Base-by-base conservation (phyloP, 805 yeast species). In the Candida patagonica region DNA sequence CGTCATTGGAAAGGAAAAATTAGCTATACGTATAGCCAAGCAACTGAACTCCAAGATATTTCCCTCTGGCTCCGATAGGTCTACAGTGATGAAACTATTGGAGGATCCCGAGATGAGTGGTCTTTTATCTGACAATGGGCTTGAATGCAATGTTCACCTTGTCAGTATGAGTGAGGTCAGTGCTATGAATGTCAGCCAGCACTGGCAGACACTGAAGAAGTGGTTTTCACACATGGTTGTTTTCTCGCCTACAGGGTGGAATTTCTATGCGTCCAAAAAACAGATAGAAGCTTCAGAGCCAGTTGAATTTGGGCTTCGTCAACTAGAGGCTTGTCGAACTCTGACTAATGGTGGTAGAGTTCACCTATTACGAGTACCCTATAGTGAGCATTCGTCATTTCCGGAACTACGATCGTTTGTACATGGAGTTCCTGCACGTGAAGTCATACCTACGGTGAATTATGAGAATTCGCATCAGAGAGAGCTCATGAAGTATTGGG, bases 331-430 rank as follows among this genome's bases (percentile, higher is more conserved):
- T 19, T 38, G 42, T 15, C 43, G 54, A 55, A 60, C 44, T 43
- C 49, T 27, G 35, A 57, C 41, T 20, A 22, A 20, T 22, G 37
- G 19, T 40, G 65, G 48, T 49, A 57, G 30, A 30, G 57, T 65
- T 37, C 70, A 76, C 35, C 64, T 76, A 1, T 78, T 79, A 49
- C 59, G 71, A 8, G 73, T 88, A 1, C 97, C 98, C 0, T 92
- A 92, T 54, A 80, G 94, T 53, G 98, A 92, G 55, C 98, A 92
- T 61, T 85, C 95, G 8, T 84, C 95, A 42, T 89, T 78, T 52
- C 64, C 81, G 27, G 98, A 92, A 52, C 65, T 92, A 27, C 68
- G 79, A 9, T 68, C 70, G 40, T 84, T 89, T 54, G 72, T 80
- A 17, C 62, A 71, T 2, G 60, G 69, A 17, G 49, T 85, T 30